These are phyloP conservation scores for Pyropia yezoensis DNA, from an alignment of 23 red algal genomes.

Conservation along the genomic window DNA sequence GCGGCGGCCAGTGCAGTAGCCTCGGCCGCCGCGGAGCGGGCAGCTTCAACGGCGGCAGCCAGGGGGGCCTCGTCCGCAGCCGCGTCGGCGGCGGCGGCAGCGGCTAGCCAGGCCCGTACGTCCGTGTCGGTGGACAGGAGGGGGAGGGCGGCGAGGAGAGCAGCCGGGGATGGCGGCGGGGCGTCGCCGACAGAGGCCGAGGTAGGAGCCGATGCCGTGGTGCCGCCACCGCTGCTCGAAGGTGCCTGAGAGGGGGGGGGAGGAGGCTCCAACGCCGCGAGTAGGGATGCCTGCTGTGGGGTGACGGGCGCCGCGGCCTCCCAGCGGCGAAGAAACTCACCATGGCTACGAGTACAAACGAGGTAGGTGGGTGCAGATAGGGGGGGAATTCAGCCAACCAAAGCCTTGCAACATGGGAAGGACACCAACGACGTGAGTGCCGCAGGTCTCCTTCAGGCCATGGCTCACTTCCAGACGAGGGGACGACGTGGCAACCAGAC, in stretches of 20 bases:
- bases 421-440: too few species aligned
- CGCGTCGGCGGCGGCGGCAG: slow-evolving; percentile 19
- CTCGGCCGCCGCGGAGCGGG: slow-evolving; percentile 57
- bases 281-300: slow-evolving; percentile 27
- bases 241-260: too few species aligned
- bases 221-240: slow-evolving; percentile 18
- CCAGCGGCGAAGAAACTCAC: slow-evolving; percentile 63
- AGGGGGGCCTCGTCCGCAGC: slow-evolving; percentile 45
- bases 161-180: background rate
- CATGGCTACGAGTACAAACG: slow-evolving; percentile 14
- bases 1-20: slow-evolving; percentile 6
- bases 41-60: slow-evolving; percentile 48
- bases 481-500: too few species aligned
- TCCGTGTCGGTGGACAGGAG: background rate
- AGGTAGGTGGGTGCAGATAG: too few species aligned
- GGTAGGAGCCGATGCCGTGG: background rate
- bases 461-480: too few species aligned
- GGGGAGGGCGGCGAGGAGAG: background rate
- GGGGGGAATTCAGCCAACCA: too few species aligned
- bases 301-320: slow-evolving; percentile 54
- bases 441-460: too few species aligned
- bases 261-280: background rate
- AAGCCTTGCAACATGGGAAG: too few species aligned
- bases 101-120: background rate
- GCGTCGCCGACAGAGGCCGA: background rate